phyloP scores from a whole-genome alignment of 176 grass and related monocot species.

The Juncus inflexus region DNA sequence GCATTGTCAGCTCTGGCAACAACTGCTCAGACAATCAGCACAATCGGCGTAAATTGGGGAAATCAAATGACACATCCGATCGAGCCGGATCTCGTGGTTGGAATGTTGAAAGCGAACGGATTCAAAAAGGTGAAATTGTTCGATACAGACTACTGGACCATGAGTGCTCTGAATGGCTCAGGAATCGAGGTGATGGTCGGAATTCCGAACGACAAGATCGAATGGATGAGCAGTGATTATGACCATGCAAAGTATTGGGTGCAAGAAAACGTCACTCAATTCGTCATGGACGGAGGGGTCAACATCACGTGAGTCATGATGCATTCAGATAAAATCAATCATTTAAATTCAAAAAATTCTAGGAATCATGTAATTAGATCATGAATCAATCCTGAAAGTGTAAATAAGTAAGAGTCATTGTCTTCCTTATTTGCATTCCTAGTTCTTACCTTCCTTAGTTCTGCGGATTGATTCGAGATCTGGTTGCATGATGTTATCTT shows the following conservation, averaged over 20 bases:
- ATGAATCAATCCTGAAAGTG: no score
- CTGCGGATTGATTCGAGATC: no score
- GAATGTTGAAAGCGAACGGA: constrained; percentile 66
- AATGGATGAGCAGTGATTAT: constrained; percentile 50
- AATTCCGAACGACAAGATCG: constrained; percentile 68
- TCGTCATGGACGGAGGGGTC: constrained; percentile 41
- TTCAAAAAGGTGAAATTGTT: constrained; percentile 67
- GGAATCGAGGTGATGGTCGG: constrained; percentile 78
- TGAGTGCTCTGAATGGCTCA: constrained; percentile 47
- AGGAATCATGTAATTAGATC: no score
- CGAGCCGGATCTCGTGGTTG: constrained; percentile 32
- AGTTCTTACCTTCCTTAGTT: no score
- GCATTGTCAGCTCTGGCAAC: not conserved
- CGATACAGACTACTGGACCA: constrained; percentile 58
- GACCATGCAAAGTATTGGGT: constrained; percentile 56
- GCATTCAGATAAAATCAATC: not conserved
- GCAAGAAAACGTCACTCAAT: constrained; percentile 58
- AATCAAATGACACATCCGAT: constrained; percentile 63
- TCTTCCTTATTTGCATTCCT: no score
- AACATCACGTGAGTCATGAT: constrained; percentile 46
- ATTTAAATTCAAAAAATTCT: no score
- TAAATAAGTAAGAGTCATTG: no score
- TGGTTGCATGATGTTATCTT: no score
- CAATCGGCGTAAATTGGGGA: constrained; percentile 83
- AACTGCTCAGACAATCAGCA: constrained; percentile 8